Evolutionary conservation across 2,329 filamentous ascomycete species (phyloP).

Genomic region (Colletotrichum sp.): DNA sequence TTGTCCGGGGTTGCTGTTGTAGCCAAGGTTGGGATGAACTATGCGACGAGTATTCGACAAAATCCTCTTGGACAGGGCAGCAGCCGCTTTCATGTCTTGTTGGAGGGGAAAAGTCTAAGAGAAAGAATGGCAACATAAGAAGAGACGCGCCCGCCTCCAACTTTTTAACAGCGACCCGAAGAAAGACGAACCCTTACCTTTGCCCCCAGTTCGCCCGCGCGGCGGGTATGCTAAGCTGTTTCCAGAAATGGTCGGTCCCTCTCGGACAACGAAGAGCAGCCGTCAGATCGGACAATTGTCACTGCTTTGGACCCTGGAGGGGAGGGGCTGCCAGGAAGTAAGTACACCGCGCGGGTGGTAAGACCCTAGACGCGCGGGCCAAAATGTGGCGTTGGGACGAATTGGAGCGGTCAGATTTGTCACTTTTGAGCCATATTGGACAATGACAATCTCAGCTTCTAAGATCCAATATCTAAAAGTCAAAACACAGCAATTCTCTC

Average conservation of each 20-base stretch:
- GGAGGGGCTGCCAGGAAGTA: neutral
- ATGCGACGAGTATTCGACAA: neutral
- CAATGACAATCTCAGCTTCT: neutral
- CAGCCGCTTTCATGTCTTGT: neutral
- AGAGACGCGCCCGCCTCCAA: neutral
- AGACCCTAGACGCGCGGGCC: neutral
- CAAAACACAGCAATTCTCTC: neutral
- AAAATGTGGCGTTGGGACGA: neutral
- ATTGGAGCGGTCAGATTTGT: neutral
- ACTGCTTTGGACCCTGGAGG: neutral
- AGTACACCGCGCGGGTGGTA: conserved; percentile 9
- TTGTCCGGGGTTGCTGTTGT: neutral
- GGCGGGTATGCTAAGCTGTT: conserved; percentile 13
- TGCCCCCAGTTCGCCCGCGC: neutral
- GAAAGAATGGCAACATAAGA: neutral
- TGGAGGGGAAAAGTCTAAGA: neutral
- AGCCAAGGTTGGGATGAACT: neutral
- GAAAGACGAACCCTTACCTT: neutral
- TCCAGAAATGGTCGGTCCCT: neutral
- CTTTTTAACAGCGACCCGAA: neutral
- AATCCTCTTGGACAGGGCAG: neutral
- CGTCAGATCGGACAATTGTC: neutral
- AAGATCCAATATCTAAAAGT: neutral
- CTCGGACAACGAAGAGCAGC: neutral
- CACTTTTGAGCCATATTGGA: neutral